A percentile compares a stretch with the other conserved stretches of the same genome.
phyloP scores from a whole-genome alignment of 2,329 filamentous ascomycete species.

The Aspergillus sp. region DNA sequence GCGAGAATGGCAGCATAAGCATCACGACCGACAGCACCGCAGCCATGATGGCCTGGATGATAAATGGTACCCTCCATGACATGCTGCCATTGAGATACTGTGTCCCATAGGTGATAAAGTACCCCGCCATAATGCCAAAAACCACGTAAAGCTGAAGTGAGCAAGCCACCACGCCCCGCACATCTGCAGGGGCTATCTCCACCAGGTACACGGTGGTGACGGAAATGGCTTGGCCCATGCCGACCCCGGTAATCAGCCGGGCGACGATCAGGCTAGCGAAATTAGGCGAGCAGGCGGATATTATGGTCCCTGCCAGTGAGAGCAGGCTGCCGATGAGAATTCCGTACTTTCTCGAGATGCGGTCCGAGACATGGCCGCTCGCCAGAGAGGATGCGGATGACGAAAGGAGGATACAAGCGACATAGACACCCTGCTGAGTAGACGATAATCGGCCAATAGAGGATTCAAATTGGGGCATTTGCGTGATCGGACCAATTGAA shows the following conservation, averaged over 20 bases:
- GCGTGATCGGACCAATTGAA: constrained; percentile 18
- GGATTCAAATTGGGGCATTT: constrained; percentile 17
- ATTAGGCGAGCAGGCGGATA: constrained; percentile 14
- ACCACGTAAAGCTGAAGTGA: constrained; percentile 17
- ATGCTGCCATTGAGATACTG: constrained; percentile 10
- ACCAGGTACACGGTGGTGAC: constrained; percentile 20
- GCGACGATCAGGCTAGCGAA: constrained; percentile 18
- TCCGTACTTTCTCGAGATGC: constrained; percentile 17
- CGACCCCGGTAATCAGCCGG: constrained; percentile 15
- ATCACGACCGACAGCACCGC: constrained; percentile 5
- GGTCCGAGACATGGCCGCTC: constrained; percentile 18
- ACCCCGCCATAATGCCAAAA: constrained; percentile 17
- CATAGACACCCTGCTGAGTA: constrained; percentile 18
- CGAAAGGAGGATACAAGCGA: constrained; percentile 17
- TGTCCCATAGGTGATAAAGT: constrained; percentile 17
- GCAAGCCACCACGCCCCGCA: constrained; percentile 18
- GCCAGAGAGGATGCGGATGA: constrained; percentile 15
- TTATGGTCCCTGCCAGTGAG: constrained; percentile 14
- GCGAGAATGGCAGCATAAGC: constrained; percentile 16
- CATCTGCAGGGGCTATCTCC: constrained; percentile 14
- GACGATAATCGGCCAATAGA: constrained; percentile 16
- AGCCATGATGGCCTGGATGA: constrained; percentile 15
- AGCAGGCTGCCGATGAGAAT: constrained; percentile 15
- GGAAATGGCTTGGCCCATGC: constrained; percentile 18
- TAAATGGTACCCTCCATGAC: constrained; percentile 16